Conservation (phyloP, 169 alveolate genomes). For the Cryptosporidium meleagridis region DNA sequence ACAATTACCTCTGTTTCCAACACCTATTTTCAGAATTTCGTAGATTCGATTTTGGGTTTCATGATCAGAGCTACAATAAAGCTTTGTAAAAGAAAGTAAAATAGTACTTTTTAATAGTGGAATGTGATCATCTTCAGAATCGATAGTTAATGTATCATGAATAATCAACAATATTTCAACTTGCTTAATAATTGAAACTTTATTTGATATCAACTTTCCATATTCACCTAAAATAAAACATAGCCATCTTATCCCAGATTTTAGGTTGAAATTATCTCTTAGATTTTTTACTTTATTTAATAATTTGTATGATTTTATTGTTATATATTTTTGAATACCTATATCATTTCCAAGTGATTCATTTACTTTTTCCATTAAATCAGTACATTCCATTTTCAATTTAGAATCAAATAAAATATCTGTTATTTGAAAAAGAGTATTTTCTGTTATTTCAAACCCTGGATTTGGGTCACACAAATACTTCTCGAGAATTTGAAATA, state of each 20-base stretch:
- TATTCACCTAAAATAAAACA: constrained; percentile 62
- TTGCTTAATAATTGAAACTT: constrained; percentile 27
- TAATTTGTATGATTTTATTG: constrained; percentile 26
- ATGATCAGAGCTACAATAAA: constrained; percentile 43
- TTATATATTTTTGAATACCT: constrained; percentile 7
- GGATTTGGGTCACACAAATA: background rate
- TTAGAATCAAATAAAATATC: constrained; percentile 52
- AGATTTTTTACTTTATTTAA: constrained; percentile 3
- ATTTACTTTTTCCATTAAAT: background rate
- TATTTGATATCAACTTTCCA: constrained; percentile 43
- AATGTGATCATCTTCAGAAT: constrained; percentile 18
- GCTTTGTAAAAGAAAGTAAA: constrained; percentile 54
- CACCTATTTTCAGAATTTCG: constrained; percentile 45
- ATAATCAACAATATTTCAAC: constrained; percentile 26
- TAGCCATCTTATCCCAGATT: constrained; percentile 59
- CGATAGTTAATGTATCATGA: constrained; percentile 7
- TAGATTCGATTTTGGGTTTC: constrained; percentile 42
- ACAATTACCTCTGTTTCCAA: constrained; percentile 27
- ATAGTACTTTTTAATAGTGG: constrained; percentile 42
- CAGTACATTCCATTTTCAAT: background rate
- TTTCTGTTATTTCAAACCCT: constrained; percentile 34
- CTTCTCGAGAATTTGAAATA: constrained; percentile 46
- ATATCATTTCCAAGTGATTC: background rate
- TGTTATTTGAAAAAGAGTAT: constrained; percentile 50
- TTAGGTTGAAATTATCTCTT: background rate